Evolutionary conservation across 2,329 filamentous ascomycete genomes (phyloP).

Genomic region (Chrysoporthe austroafricana): DNA sequence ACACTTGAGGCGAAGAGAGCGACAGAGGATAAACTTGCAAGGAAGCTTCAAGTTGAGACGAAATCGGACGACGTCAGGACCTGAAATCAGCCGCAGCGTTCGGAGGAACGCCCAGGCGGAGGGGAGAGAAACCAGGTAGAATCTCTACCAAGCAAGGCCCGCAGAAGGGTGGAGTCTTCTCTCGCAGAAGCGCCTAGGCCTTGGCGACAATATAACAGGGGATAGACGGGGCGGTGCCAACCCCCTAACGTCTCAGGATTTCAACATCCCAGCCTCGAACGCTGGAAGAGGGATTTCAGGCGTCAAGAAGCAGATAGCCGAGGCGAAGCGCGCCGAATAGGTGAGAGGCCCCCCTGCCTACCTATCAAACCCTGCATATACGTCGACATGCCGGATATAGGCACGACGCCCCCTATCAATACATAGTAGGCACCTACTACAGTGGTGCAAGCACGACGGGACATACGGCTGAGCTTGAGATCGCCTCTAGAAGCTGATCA

Average conservation of each 20-base stretch:
- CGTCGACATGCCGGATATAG: background rate
- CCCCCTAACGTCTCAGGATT: conserved; percentile 23
- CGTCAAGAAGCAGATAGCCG: background rate
- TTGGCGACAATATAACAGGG: conserved; percentile 22
- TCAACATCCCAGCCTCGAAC: background rate
- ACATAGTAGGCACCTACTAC: background rate
- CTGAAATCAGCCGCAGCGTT: background rate
- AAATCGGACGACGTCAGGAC: conserved; percentile 21
- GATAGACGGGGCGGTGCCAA: conserved; percentile 21
- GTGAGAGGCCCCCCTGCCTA: background rate
- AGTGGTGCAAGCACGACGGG: background rate
- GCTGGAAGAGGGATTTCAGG: background rate
- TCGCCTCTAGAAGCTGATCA: background rate
- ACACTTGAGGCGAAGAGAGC: conserved; percentile 18
- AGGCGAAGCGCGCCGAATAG: background rate
- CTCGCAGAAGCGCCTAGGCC: conserved; percentile 4
- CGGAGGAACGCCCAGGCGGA: background rate
- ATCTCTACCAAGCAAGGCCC: conserved; percentile 13
- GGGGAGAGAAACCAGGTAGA: background rate
- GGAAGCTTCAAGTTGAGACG: conserved; percentile 13
- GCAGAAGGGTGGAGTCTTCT: conserved; percentile 3
- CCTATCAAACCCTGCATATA: background rate
- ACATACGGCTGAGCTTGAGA: background rate
- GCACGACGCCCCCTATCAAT: background rate
- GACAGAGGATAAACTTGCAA: background rate